Base-by-base conservation (phyloP, 2,329 filamentous ascomycete genomes). In the Didymosphaeria variabile region DNA sequence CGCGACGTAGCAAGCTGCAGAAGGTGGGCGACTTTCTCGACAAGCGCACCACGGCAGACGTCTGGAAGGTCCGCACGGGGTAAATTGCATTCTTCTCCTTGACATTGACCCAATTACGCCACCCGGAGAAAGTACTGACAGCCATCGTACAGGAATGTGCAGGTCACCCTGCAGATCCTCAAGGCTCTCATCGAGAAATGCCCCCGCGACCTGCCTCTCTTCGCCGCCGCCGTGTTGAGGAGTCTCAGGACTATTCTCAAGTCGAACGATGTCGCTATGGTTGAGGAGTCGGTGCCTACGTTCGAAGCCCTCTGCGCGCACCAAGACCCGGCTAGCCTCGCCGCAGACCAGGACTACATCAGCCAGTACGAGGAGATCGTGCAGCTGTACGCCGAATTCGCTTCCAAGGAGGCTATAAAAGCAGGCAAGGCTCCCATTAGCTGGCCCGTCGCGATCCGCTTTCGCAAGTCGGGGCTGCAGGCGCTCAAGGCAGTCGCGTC, bases 1-100 rank as follows among this genome's bases (percentile, higher is more conserved):
- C 94, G 70, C 92, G 94, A 62, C 90, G 93, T 67, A 94, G 92
- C 80, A 99, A 98, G 85, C 89, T 98, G 71, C 92, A 95, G 74
- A 99, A 99, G 81, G 94, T 99, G 68, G 93, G 93, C 78, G 89
- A 89, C 70, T 99, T 97, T 76, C 85, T 99, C 67, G 94, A 98
- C 82, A 96, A 94, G 84, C 93, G 94, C 83, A 95, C 93, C 23
- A 91, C 91, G 63, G 90, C 89, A 74, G 95, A 99, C 83, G 93
- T 97, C 67, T 96, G 91, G 88, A 91, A 92, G 75, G 87, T 88
- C 78, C 90, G 93, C 74, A 92, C 95, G 75, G 94, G 94, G 91
- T 96, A 83, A n/a, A 8, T 40, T 40, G 42, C 42, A 23, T 45
- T 45, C 42, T 45, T 45, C 29, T 44, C 50, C 19, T 32, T 19